Evolutionary conservation across 805 yeast species (phyloP).

Genomic region (Ogataea allantospora): DNA sequence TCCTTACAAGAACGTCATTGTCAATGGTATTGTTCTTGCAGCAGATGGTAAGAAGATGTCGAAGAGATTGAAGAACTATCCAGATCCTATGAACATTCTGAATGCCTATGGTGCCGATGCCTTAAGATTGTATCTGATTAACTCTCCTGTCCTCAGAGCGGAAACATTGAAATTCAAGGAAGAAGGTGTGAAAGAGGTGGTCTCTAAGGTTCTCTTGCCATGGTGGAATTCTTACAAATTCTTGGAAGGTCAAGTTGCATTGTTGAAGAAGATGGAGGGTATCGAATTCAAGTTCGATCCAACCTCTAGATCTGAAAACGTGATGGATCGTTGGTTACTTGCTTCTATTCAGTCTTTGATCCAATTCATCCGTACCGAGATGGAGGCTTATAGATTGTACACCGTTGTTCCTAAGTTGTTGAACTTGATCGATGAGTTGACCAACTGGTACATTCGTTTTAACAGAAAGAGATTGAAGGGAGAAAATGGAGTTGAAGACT

Average conservation of each 20-base stretch:
- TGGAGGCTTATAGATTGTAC: conserved; percentile 85
- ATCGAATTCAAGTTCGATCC: conserved; percentile 74
- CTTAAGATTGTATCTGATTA: conserved; percentile 88
- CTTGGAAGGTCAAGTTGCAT: conserved; percentile 89
- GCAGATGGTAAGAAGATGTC: conserved; percentile 99
- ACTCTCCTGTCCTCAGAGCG: conserved; percentile 96
- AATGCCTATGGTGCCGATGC: conserved; percentile 97
- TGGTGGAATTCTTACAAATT: conserved; percentile 99
- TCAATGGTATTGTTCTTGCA: conserved; percentile 94
- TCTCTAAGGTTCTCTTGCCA: conserved; percentile 91
- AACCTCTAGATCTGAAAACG: conserved; percentile 65
- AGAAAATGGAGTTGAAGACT: conserved; percentile 80
- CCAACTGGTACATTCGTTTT: conserved; percentile 98
- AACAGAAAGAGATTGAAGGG: conserved; percentile 98
- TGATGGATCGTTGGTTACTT: conserved; percentile 96
- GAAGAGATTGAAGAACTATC: conserved; percentile 95
- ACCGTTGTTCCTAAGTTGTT: conserved; percentile 94
- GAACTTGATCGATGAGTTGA: conserved; percentile 85
- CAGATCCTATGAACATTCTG: conserved; percentile 84
- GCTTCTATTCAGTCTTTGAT: conserved; percentile 95
- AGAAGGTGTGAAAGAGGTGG: conserved; percentile 98
- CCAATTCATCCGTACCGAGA: conserved; percentile 82
- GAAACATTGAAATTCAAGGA: conserved; percentile 96
- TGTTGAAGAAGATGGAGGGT: conserved; percentile 73
- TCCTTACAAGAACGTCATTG: conserved; percentile 94